These are phyloP conservation scores for Penicillium coffeae DNA, from an alignment of 495 filamentous ascomycete species.

Conservation along the genomic window DNA sequence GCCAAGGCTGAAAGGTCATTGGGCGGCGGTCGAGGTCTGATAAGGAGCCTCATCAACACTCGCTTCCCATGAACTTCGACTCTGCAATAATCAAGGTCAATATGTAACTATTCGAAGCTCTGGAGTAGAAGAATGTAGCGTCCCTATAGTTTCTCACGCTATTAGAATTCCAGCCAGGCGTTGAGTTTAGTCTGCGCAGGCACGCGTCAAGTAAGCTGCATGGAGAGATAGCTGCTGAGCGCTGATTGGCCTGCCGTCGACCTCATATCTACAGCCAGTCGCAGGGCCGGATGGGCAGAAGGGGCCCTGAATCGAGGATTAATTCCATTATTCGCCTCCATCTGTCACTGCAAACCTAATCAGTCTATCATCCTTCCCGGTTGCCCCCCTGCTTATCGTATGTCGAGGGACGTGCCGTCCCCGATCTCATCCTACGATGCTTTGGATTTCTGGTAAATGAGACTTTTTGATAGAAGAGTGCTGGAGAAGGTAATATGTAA, in stretches of 20 bases:
- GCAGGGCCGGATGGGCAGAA: not conserved
- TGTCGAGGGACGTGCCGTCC: too few relatives aligned
- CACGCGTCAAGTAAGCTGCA: too few relatives aligned
- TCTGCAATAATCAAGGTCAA: not conserved
- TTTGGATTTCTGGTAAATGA: too few relatives aligned
- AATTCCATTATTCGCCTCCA: slow-evolving; percentile 26
- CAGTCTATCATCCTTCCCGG: slow-evolving; percentile 6
- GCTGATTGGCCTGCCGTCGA: slow-evolving; percentile 20
- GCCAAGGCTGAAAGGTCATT: slow-evolving; percentile 1
- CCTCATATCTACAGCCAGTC: slow-evolving; percentile 33
- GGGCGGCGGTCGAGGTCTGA: not conserved
- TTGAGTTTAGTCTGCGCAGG: too few relatives aligned
- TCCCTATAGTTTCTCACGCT: not conserved
- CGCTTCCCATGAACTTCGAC: not conserved
- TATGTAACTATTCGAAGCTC: too few relatives aligned
- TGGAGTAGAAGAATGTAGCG: not conserved
- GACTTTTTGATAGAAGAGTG: too few relatives aligned
- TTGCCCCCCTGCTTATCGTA: slow-evolving; percentile 16
- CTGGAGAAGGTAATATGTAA: too few relatives aligned
- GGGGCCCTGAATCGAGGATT: not conserved
- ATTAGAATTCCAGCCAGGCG: too few relatives aligned
- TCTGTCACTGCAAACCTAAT: slow-evolving; percentile 17
- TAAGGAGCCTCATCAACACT: not conserved
- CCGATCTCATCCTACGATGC: too few relatives aligned
- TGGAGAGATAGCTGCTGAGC: slow-evolving; percentile 15